Evolutionary conservation across 2,329 filamentous ascomycete genomes (phyloP).

Genomic region (Neobulgaria alba): DNA sequence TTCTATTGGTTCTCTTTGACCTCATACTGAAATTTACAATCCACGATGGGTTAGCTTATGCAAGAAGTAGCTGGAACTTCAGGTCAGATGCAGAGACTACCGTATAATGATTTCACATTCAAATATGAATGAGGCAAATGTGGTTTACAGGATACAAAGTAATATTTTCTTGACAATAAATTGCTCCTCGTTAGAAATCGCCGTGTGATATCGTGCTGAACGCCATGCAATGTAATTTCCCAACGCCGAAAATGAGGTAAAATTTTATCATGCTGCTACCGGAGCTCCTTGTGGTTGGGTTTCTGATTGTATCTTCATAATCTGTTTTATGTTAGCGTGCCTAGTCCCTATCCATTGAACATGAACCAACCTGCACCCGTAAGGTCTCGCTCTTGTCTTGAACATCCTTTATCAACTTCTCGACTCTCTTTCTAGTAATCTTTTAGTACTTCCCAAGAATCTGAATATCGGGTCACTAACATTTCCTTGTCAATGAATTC

Average conservation of each 20-base stretch:
- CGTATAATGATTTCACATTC: too few species aligned
- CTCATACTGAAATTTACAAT: too few species aligned
- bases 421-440: slow-evolving; percentile 57
- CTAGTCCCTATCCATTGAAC: neutral
- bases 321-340: slow-evolving; percentile 21
- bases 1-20: too few species aligned
- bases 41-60: too few species aligned
- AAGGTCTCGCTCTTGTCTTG: slow-evolving; percentile 57
- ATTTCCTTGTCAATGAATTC: slow-evolving; percentile 94
- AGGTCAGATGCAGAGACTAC: too few species aligned
- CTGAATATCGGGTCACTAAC: too few species aligned
- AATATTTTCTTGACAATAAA: too few species aligned
- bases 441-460: too few species aligned
- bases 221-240: neutral
- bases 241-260: neutral
- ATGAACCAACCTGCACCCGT: slow-evolving; percentile 49
- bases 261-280: neutral
- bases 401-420: slow-evolving; percentile 54
- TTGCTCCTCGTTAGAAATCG: too few species aligned
- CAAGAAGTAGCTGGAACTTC: too few species aligned
- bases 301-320: slow-evolving; percentile 34
- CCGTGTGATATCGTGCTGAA: neutral
- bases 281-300: slow-evolving; percentile 27
- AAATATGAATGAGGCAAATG: too few species aligned
- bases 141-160: too few species aligned